phyloP scores from a whole-genome alignment of 768 basidiomycete genomes.

The Trichaptum fuscoviolaceum region DNA sequence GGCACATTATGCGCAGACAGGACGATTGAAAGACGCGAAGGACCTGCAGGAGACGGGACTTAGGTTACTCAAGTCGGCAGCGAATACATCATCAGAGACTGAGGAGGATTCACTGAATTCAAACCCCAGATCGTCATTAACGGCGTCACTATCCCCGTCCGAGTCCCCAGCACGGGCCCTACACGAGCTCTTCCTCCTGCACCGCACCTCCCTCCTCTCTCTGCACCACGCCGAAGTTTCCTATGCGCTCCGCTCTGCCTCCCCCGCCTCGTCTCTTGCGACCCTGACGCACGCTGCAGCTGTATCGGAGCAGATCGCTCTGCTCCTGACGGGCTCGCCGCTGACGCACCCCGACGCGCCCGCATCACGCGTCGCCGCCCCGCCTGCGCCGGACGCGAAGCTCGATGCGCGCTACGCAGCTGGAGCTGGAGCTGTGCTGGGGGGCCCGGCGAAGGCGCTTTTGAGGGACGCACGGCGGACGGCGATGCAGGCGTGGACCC shows the following conservation, averaged over 20 bases:
- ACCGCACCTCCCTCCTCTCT: slow-evolving; percentile 68
- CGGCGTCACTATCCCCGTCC: too few species aligned
- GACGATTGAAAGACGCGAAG: slow-evolving; percentile 50
- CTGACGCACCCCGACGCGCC: slow-evolving; percentile 29
- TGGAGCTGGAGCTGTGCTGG: too few species aligned
- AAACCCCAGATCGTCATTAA: slow-evolving; percentile 30
- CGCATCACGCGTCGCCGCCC: slow-evolving; percentile 34
- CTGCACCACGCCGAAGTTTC: slow-evolving; percentile 72
- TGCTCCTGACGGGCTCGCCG: slow-evolving; percentile 41
- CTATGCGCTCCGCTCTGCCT: slow-evolving; percentile 43
- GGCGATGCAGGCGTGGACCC: slow-evolving; percentile 71
- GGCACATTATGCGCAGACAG: slow-evolving; percentile 58
- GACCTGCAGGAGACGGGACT: slow-evolving; percentile 52
- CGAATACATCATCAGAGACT: background rate
- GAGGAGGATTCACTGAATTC: slow-evolving; percentile 34
- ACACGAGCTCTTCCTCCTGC: slow-evolving; percentile 61
- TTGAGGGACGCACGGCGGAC: slow-evolving; percentile 67
- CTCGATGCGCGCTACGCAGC: slow-evolving; percentile 43
- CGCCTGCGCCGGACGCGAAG: slow-evolving; percentile 14
- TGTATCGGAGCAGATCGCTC: slow-evolving; percentile 53
- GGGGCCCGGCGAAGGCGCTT: slow-evolving; percentile 43
- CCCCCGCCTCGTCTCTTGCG: slow-evolving; percentile 55
- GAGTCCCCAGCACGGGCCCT: slow-evolving; percentile 52
- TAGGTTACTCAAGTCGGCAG: slow-evolving; percentile 31
- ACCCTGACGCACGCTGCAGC: slow-evolving; percentile 65